Base-by-base conservation (phyloP, 129 eudicot species). In the Oenanthe sinensis region DNA sequence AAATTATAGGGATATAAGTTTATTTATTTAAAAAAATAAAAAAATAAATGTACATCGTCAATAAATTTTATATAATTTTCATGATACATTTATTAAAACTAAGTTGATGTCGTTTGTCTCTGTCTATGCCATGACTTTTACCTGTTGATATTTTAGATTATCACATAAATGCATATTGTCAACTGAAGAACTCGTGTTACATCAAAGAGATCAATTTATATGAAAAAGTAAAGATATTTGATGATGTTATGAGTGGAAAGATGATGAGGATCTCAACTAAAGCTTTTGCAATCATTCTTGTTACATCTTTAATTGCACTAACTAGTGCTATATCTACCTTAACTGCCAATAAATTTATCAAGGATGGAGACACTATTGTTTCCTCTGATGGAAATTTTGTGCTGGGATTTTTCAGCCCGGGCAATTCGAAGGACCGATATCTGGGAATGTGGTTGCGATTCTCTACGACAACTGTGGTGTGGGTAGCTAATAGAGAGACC, bases 401-500 rank as follows among this genome's bases (percentile, higher is more conserved):
- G 43, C 22, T 67, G 39, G 72, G 72, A 67, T 67, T 67, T 30
- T 67, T 67, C 72, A 67, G 42, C 20, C 72, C 72, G 1, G 72
- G 72, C 6, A 67, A 14, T 4, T 67, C 72, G 22, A 67, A 33
- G 39, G 30, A 67, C 11, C 72, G 72, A 67, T 67, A 67, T 67
- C 45, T 88, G 39, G 92, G 92, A 33, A 75, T 88, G 45, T 88
- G 90, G 90, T 88, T 67, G 80, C 80, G 70, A 15, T 71, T 84
- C 20, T 75, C 84, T 44, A 1, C 33, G 28, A 77, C 69, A 65
- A 86, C 85, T 1, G 83, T 75, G 72, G 72, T 67, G 42, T 67
- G 72, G 72, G 72, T 67, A 4, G 72, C 72, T 33, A 67, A 67
- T 4, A 80, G 92, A 80, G 52, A 80, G 42, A 26, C 69, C 44